Evolutionary conservation across 768 basidiomycete species (phyloP).

Genomic region (Calvatia gigantea): DNA sequence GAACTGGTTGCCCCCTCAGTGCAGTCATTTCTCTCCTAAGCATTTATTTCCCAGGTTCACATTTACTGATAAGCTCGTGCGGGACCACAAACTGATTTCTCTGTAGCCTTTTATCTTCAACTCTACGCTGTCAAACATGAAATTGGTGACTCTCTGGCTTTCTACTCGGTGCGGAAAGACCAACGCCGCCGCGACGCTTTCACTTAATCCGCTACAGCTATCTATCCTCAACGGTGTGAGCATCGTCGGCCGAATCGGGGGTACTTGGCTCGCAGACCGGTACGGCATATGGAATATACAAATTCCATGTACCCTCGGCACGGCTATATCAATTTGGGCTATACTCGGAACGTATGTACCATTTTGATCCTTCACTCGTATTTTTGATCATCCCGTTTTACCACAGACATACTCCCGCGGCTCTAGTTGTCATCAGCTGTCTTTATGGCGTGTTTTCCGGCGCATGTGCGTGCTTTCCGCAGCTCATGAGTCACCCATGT

Average conservation of each 20-base stretch:
- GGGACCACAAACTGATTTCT: no score
- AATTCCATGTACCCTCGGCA: conserved; percentile 28
- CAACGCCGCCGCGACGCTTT: neutral
- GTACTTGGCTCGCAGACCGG: conserved; percentile 32
- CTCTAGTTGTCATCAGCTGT: conserved; percentile 36
- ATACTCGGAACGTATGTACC: conserved; percentile 31
- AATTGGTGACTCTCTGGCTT: conserved; percentile 41
- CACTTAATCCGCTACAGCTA: conserved; percentile 24
- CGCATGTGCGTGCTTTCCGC: conserved; percentile 31
- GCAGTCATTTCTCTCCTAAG: conserved; percentile 6
- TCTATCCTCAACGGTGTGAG: conserved; percentile 33
- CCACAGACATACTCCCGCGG: conserved; percentile 28
- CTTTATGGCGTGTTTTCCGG: conserved; percentile 48
- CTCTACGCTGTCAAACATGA: no score
- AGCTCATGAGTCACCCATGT: neutral
- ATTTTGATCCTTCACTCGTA: neutral
- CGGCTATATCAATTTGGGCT: conserved; percentile 39
- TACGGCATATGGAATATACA: conserved; percentile 36
- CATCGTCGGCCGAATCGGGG: conserved; percentile 30
- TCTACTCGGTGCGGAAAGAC: conserved; percentile 43
- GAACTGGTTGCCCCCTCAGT: neutral
- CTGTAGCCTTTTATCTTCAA: no score
- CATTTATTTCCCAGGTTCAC: conserved; percentile 9
- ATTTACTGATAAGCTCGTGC: no score
- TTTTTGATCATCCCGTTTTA: neutral